phyloP scores from a whole-genome alignment of 768 basidiomycete species.

The Boletus reticulatus region DNA sequence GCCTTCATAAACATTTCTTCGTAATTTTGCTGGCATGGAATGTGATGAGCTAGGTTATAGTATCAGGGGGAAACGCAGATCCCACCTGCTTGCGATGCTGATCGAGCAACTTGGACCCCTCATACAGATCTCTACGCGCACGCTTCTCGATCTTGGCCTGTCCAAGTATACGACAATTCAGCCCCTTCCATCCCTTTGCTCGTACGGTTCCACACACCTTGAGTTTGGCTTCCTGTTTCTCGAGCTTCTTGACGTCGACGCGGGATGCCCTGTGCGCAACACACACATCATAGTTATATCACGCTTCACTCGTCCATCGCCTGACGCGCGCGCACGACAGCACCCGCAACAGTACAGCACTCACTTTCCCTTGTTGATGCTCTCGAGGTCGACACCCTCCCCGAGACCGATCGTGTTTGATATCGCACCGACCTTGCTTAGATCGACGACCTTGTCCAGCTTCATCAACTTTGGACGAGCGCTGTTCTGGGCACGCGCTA shows the following conservation, averaged over 20 bases:
- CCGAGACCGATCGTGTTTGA: conserved; percentile 77
- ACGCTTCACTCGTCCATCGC: not conserved
- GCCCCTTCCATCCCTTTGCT: no score
- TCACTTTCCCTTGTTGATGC: conserved; percentile 93
- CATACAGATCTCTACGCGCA: conserved; percentile 85
- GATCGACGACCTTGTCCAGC: conserved; percentile 84
- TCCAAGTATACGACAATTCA: conserved; percentile 1
- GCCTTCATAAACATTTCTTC: conserved; percentile 99
- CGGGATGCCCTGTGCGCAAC: conserved; percentile 66
- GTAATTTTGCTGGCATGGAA: conserved; percentile 76
- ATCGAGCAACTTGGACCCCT: conserved; percentile 93
- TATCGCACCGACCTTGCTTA: conserved; percentile 75
- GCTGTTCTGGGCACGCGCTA: conserved; percentile 52
- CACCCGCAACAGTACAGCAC: conserved; percentile 22
- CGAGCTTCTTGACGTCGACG: conserved; percentile 93
- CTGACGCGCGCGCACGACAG: not conserved
- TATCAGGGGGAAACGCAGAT: not conserved
- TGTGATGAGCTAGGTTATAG: not conserved
- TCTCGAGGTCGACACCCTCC: conserved; percentile 86
- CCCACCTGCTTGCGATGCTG: conserved; percentile 85
- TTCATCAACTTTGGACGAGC: conserved; percentile 69
- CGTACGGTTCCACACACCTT: conserved; percentile 44
- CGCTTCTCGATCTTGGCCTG: conserved; percentile 98
- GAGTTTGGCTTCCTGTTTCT: conserved; percentile 96
- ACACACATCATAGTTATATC: conserved; percentile 3